phyloP scores from a whole-genome alignment of 345 rosid species.

The Salix viminalis region DNA sequence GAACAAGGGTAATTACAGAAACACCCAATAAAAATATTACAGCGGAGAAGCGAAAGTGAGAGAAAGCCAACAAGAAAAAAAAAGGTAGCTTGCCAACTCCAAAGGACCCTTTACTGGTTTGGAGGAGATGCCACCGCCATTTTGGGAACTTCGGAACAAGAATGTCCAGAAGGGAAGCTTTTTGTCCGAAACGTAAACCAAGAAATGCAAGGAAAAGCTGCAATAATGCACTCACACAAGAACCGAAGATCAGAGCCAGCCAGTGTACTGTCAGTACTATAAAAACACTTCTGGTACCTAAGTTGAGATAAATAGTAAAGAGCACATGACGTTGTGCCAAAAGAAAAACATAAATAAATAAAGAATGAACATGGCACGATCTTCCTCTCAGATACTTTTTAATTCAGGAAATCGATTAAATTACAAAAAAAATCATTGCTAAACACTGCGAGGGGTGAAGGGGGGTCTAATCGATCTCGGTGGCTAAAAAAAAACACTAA shows the following conservation, averaged over 20 bases:
- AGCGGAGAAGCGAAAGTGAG: not conserved
- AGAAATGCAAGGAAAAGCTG: constrained; percentile 5
- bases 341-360: no score
- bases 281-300: not conserved
- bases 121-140: not conserved
- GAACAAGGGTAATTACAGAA: not conserved
- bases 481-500: not conserved
- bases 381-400: not conserved
- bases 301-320: not conserved
- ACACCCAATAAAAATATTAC: not conserved
- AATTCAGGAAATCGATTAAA: not conserved
- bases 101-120: not conserved
- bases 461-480: not conserved
- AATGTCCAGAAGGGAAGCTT: constrained; percentile 5
- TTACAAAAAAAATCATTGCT: not conserved
- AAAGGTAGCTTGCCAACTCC: not conserved
- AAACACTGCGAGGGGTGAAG: not conserved
- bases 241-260: not conserved
- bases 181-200: constrained; percentile 12
- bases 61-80: not conserved
- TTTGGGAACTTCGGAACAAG: constrained; percentile 4
- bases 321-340: no score
- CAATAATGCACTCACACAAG: constrained; percentile 18
- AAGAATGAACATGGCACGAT: not conserved
- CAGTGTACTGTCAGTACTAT: not conserved